Base-by-base conservation (phyloP, 495 filamentous ascomycete genomes). In the Penicillium samsonianum region DNA sequence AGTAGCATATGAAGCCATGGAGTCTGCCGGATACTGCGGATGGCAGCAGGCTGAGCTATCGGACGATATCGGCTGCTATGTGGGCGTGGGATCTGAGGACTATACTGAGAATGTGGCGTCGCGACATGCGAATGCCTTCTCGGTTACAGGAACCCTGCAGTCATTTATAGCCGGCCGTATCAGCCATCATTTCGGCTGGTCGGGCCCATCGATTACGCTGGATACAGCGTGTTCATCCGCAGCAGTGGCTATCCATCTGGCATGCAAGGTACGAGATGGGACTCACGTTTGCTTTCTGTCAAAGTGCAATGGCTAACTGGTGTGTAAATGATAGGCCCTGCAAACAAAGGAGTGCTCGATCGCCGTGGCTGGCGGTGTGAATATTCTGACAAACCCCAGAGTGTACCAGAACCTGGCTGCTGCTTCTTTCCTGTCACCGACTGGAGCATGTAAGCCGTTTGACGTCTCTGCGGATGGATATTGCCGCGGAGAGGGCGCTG, bases 391-490 rank as follows among this genome's bases (percentile, higher is more conserved):
- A 2, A 71, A 65, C 38, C 67, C 69, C 2, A 41, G 22, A 16
- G 12, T 47, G 4, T 60, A 12, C n/a, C 54, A 66, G 41, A 62
- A 69, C 50, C 52, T 70, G 0, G 51, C 16, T 25, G 60, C 48
- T 1, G 70, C 65, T 0, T 64, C 59, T 0, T 73, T 75, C 38
- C 43, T 69, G 2, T 69, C 53, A 38, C 56, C 63, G 0, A 72
- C 66, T 0, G 72, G 73, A 0, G 12, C 51, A 0, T 90, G 86
- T 62, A 86, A 87, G 33, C 77, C 87, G 0, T 90, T 88, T 57
- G 85, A 88, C 62, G 76, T 80, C 47, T 72, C 72, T 25, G 86
- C 86, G 8, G 80, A 87, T 61, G 87, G 87, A 0, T 90, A 90
- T 65, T 88, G 84, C 64, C 80, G 87, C 45, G 82, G 78, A 2